Percentiles rank a stretch among this genome's conserved stretches.
Conservation (phyloP, 495 filamentous ascomycete species). For the Aspergillus wentii region DNA sequence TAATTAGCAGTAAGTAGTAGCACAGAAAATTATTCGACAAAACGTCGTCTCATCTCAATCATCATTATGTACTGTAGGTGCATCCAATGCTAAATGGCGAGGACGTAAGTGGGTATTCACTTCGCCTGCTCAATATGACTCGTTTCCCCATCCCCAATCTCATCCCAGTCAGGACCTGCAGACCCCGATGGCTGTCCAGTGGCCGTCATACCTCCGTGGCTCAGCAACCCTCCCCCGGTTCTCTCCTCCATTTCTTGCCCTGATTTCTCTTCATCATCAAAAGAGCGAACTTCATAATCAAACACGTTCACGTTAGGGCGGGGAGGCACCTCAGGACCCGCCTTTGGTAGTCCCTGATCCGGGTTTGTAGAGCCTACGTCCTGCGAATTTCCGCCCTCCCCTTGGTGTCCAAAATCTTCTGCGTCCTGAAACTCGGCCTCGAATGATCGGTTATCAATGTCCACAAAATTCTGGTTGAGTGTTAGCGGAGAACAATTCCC, state of each 20-base stretch:
- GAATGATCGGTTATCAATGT: slow-evolving; percentile 43
- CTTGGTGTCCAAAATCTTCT: slow-evolving; percentile 2
- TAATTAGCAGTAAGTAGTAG: too few relatives aligned
- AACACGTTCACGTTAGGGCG: slow-evolving; percentile 34
- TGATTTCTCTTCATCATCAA: slow-evolving; percentile 21
- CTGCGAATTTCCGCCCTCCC: slow-evolving; percentile 1
- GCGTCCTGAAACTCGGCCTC: slow-evolving; percentile 33
- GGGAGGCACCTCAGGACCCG: slow-evolving; percentile 4
- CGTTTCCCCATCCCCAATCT: too few relatives aligned
- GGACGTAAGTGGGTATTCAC: too few relatives aligned
- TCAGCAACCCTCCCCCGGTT: slow-evolving; percentile 18
- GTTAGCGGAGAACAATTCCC: slow-evolving; percentile 3
- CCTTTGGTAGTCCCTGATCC: neutral
- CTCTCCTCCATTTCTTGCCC: slow-evolving; percentile 39
- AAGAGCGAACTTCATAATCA: slow-evolving; percentile 36
- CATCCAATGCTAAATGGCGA: too few relatives aligned
- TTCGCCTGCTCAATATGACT: too few relatives aligned
- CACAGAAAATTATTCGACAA: too few relatives aligned
- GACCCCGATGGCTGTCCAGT: slow-evolving; percentile 3
- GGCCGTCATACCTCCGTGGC: slow-evolving; percentile 10
- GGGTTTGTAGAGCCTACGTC: slow-evolving; percentile 3
- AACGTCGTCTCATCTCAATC: too few relatives aligned
- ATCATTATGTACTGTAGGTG: too few relatives aligned
- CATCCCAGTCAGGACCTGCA: slow-evolving; percentile 7
- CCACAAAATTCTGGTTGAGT: slow-evolving; percentile 37